Conservation (phyloP, 805 yeast genomes). For the Candida ortonii region DNA sequence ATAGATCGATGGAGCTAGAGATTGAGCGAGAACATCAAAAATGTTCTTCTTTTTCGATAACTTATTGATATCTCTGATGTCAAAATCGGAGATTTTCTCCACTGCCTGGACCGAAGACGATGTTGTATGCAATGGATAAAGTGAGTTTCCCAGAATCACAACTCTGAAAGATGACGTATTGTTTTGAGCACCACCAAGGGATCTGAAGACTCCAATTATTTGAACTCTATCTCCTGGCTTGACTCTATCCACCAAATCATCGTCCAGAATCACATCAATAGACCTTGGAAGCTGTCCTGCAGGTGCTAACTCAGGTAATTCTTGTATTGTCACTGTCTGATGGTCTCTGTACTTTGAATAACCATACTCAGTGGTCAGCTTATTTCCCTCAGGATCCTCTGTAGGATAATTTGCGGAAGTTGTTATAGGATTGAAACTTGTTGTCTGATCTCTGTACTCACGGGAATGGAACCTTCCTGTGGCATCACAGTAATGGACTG, state of each 20-base stretch:
- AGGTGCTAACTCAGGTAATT: conserved; percentile 97
- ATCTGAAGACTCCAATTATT: conserved; percentile 89
- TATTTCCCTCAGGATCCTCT: conserved; percentile 88
- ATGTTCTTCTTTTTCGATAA: conserved; percentile 67
- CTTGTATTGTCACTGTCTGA: conserved; percentile 90
- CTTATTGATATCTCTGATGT: conserved; percentile 81
- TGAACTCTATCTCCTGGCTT: conserved; percentile 97
- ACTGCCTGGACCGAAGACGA: conserved; percentile 66
- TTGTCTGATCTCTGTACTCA: conserved; percentile 89
- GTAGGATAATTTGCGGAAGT: conserved; percentile 89
- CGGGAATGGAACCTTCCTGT: conserved; percentile 84
- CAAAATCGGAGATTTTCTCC: conserved; percentile 72
- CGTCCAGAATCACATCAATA: conserved; percentile 88
- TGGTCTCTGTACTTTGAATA: conserved; percentile 90
- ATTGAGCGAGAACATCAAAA: conserved; percentile 75
- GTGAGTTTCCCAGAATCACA: conserved; percentile 82
- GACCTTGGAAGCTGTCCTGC: conserved; percentile 97
- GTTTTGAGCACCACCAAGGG: conserved; percentile 74
- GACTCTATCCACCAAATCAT: conserved; percentile 85
- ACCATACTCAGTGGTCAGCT: conserved; percentile 87
- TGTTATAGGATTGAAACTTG: conserved; percentile 79
- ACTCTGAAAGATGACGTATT: conserved; percentile 71
- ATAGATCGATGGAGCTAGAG: conserved; percentile 93
- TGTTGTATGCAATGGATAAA: conserved; percentile 83
- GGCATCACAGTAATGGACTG: conserved; percentile 88